A percentile compares a stretch with the other conserved stretches of the same genome.
These are phyloP conservation scores for Cladosporium halotolerans DNA, from an alignment of 2,329 filamentous ascomycete species.

Conservation along the genomic window DNA sequence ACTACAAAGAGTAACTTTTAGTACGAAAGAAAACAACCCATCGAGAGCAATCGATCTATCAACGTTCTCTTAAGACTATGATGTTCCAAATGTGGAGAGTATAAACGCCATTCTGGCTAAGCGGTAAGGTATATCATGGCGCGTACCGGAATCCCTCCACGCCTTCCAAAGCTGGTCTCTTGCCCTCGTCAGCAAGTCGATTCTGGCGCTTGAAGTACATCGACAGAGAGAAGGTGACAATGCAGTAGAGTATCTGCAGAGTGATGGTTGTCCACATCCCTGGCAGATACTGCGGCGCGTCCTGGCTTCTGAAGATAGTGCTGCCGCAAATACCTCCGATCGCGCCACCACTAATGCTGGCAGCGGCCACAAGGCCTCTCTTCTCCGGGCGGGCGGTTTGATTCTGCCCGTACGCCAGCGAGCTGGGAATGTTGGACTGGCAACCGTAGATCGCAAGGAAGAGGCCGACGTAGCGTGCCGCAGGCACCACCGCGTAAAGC, in stretches of 20 bases:
- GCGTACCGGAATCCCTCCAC: constrained; percentile 17
- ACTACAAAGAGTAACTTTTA: no score
- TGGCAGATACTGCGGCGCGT: constrained; percentile 16
- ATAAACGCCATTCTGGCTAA: no score
- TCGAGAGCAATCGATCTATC: no score
- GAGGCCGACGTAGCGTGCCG: constrained; percentile 64
- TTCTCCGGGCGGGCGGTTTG: constrained; percentile 29
- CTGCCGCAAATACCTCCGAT: constrained; percentile 14
- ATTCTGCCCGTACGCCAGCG: constrained; percentile 55
- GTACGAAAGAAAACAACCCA: no score
- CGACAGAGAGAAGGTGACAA: constrained; percentile 13
- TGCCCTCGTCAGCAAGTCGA: constrained; percentile 14
- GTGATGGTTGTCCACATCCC: constrained; percentile 19
- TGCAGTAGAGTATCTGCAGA: constrained; percentile 15
- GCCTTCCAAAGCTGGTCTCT: constrained; percentile 13
- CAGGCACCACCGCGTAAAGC: constrained; percentile 55
- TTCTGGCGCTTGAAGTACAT: constrained; percentile 17
- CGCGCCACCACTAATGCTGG: constrained; percentile 35
- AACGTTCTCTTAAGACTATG: no score
- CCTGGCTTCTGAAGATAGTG: constrained; percentile 16
- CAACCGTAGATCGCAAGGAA: constrained; percentile 69
- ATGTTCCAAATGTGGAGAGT: no score
- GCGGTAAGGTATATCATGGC: background rate
- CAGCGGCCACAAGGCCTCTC: constrained; percentile 27
- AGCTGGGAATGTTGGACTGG: constrained; percentile 66